Percentiles rank a stretch among this genome's conserved stretches.
These are phyloP conservation scores for Taiwanofungus camphoratus DNA, from an alignment of 1,284 basidiomycete genomes.

Conservation along the genomic window DNA sequence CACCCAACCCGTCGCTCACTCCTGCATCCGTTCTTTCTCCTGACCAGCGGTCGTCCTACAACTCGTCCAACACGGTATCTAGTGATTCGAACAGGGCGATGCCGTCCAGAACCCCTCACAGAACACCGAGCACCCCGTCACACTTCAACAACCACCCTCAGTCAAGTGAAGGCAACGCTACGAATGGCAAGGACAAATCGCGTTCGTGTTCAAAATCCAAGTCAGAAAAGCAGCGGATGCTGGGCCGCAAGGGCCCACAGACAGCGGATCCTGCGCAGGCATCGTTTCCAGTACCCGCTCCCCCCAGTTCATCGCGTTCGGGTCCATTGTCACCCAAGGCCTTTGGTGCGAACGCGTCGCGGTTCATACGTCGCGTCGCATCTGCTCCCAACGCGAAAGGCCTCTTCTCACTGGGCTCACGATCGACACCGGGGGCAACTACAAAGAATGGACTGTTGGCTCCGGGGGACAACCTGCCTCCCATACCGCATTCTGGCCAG, in stretches of 20 bases:
- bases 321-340: slow-evolving; percentile 53
- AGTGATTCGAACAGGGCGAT: slow-evolving; percentile 52
- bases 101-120: slow-evolving; percentile 24
- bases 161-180: slow-evolving; percentile 9
- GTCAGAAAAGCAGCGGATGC: slow-evolving; percentile 47
- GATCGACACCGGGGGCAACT: slow-evolving; percentile 39
- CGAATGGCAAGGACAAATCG: slow-evolving; percentile 24
- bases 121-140: slow-evolving; percentile 26
- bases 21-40: slow-evolving; percentile 40
- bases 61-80: slow-evolving; percentile 65
- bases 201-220: slow-evolving; percentile 55
- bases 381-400: slow-evolving; percentile 96
- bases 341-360: slow-evolving; percentile 64
- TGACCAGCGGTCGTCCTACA: slow-evolving; percentile 63
- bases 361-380: slow-evolving; percentile 91
- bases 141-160: slow-evolving; percentile 20
- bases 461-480: slow-evolving; percentile 52
- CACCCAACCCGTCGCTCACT: slow-evolving; percentile 43
- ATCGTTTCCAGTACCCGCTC: slow-evolving; percentile 30
- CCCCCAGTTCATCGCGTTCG: slow-evolving; percentile 32
- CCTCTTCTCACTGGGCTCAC: slow-evolving; percentile 62
- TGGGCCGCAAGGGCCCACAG: slow-evolving; percentile 25
- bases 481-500: slow-evolving; percentile 44
- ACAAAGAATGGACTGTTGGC: slow-evolving; percentile 76
- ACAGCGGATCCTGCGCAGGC: slow-evolving; percentile 33